Percentiles rank a stretch among this genome's conserved stretches.
Evolutionary conservation across 768 basidiomycete species (phyloP).

Genomic region (Hericium alpestre): DNA sequence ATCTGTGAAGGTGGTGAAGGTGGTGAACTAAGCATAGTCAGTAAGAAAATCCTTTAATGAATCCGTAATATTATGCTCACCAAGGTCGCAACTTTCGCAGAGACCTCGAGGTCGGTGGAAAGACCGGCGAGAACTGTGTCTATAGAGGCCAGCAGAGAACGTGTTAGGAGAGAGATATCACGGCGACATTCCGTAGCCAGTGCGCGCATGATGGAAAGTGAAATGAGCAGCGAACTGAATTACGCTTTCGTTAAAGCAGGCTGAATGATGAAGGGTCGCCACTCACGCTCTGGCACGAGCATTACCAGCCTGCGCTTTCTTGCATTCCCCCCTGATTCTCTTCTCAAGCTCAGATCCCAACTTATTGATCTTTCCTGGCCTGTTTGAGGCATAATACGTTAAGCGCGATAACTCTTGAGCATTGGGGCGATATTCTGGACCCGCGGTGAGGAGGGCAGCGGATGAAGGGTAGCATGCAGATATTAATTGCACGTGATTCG

Average conservation of each 20-base stretch:
- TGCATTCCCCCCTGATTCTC: slow-evolving; percentile 49
- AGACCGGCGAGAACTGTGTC: slow-evolving; percentile 44
- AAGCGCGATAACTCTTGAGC: slow-evolving; percentile 77
- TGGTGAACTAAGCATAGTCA: slow-evolving; percentile 53
- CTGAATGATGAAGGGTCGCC: neutral
- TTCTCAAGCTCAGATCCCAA: slow-evolving; percentile 71
- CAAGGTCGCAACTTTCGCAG: slow-evolving; percentile 68
- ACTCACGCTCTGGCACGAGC: slow-evolving; percentile 71
- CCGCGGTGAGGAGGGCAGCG: slow-evolving; percentile 61
- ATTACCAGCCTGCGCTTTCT: slow-evolving; percentile 67
- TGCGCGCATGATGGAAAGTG: slow-evolving; percentile 71
- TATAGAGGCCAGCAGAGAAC: slow-evolving; percentile 57
- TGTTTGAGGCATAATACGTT: slow-evolving; percentile 80
- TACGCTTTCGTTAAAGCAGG: neutral
- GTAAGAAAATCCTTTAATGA: neutral
- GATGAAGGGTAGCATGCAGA: slow-evolving; percentile 79
- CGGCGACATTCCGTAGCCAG: slow-evolving; percentile 80
- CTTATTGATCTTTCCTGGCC: slow-evolving; percentile 71
- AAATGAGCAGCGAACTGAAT: slow-evolving; percentile 59
- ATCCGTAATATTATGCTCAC: slow-evolving; percentile 33
- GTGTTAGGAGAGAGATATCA: slow-evolving; percentile 67
- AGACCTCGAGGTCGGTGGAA: slow-evolving; percentile 61
- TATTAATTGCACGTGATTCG: slow-evolving; percentile 76
- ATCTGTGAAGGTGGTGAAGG: slow-evolving; percentile 88
- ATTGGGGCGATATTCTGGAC: slow-evolving; percentile 71